Conservation (phyloP, 225 moss, liverwort and hornwort genomes). For the Marchantia polymorpha region DNA sequence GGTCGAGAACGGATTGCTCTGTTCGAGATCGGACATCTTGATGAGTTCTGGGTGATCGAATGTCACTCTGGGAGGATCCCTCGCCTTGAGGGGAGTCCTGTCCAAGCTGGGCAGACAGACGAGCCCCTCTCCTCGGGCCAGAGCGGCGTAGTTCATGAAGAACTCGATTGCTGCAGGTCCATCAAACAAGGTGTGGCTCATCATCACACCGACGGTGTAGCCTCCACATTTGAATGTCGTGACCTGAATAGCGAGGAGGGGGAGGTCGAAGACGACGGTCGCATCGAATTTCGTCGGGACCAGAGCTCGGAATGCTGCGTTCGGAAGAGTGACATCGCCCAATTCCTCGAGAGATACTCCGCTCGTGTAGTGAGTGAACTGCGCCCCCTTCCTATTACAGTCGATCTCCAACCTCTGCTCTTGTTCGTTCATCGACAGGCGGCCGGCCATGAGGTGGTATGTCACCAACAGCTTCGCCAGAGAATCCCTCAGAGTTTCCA, state of each 20-base stretch:
- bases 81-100: conserved; percentile 48
- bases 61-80: conserved; percentile 47
- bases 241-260: conserved; percentile 64
- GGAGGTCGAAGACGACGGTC: conserved; percentile 48
- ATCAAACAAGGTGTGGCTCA: conserved; percentile 67
- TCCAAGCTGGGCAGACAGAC: conserved; percentile 50
- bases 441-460: conserved; percentile 63
- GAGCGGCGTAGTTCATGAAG: conserved; percentile 56
- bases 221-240: conserved; percentile 63
- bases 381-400: conserved; percentile 55
- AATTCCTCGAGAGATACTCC: conserved; percentile 50
- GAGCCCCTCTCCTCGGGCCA: conserved; percentile 47
- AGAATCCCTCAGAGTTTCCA: conserved; percentile 37
- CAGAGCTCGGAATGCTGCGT: conserved; percentile 55
- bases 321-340: conserved; percentile 56
- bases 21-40: conserved; percentile 21
- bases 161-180: conserved; percentile 73
- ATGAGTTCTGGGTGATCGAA: conserved; percentile 66
- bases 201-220: conserved; percentile 61
- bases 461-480: conserved; percentile 51
- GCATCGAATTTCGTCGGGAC: conserved; percentile 56
- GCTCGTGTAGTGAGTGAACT: conserved; percentile 46
- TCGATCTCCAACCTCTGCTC: conserved; percentile 57
- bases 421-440: conserved; percentile 30
- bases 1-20: conserved; percentile 48